phyloP scores from a whole-genome alignment of 139 green algal genomes.

The Gonium pectorale region DNA sequence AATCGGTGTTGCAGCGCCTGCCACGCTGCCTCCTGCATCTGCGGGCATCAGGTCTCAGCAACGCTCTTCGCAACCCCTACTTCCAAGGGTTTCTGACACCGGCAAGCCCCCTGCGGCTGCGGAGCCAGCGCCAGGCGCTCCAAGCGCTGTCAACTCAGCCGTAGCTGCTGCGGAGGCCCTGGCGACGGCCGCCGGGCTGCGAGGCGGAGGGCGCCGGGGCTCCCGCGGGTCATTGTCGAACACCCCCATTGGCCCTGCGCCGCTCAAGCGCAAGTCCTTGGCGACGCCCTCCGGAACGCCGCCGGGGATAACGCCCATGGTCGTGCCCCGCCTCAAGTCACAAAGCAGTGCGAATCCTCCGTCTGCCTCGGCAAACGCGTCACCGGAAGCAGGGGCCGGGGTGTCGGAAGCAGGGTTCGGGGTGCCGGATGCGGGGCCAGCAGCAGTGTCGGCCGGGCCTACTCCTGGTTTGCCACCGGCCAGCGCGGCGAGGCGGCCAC shows the following conservation, averaged over 20 bases:
- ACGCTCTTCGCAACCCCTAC: no score
- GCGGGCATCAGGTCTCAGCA: no score
- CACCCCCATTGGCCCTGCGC: background rate
- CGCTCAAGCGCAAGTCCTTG: background rate
- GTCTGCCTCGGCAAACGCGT: background rate
- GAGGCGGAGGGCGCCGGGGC: background rate
- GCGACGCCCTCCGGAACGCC: background rate
- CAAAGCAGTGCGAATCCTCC: background rate
- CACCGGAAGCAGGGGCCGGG: background rate
- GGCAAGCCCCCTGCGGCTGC: no score
- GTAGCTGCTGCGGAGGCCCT: background rate
- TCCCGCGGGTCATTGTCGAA: background rate
- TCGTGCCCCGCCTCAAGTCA: conserved; percentile 19
- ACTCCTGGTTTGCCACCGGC: no score
- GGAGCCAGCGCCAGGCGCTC: no score
- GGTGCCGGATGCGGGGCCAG: no score
- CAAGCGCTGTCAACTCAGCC: background rate
- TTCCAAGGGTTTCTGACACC: no score
- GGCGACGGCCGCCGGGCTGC: background rate
- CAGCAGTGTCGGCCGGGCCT: no score
- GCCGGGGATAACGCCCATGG: background rate
- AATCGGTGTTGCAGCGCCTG: no score
- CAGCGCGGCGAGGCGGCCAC: no score
- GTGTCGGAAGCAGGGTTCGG: no score
- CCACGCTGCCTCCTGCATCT: no score